phyloP scores from a whole-genome alignment of 331 rosid species.

The Acacia pycnantha region DNA sequence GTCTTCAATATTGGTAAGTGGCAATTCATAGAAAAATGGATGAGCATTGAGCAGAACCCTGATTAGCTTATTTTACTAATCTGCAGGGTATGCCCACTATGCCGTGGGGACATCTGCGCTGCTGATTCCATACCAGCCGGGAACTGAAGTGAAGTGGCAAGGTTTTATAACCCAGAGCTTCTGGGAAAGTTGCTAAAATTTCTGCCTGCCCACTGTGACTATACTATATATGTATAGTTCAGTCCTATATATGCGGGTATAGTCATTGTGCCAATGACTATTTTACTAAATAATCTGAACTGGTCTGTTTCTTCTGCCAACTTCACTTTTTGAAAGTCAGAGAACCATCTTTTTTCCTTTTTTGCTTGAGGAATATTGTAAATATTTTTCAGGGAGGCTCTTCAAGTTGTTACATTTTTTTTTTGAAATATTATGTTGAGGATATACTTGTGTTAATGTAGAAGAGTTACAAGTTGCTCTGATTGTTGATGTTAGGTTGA shows the following conservation, averaged over 20 bases:
- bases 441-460: constrained; percentile 7
- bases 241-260: constrained; percentile 35
- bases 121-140: constrained; percentile 50
- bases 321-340: constrained; percentile 6
- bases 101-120: constrained; percentile 86
- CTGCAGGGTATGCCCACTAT: constrained; percentile 96
- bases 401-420: constrained; percentile 2
- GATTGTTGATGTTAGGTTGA: background rate
- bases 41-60: constrained; percentile 12
- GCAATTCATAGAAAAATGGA: constrained; percentile 4
- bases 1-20: constrained; percentile 6
- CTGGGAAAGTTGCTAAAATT: constrained; percentile 15
- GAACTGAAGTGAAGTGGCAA: constrained; percentile 45
- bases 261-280: constrained; percentile 38
- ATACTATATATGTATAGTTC: constrained; percentile 34
- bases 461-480: constrained; percentile 6
- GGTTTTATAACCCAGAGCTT: constrained; percentile 6
- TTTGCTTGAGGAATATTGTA: constrained; percentile 20
- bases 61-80: background rate
- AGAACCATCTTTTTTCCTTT: background rate
- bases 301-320: constrained; percentile 23
- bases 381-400: constrained; percentile 32
- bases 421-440: background rate
- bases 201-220: constrained; percentile 23
- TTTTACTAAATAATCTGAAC: constrained; percentile 43